These are phyloP conservation scores for Chaetomium olivaceum DNA, from an alignment of 2,329 filamentous ascomycete genomes.

Conservation along the genomic window DNA sequence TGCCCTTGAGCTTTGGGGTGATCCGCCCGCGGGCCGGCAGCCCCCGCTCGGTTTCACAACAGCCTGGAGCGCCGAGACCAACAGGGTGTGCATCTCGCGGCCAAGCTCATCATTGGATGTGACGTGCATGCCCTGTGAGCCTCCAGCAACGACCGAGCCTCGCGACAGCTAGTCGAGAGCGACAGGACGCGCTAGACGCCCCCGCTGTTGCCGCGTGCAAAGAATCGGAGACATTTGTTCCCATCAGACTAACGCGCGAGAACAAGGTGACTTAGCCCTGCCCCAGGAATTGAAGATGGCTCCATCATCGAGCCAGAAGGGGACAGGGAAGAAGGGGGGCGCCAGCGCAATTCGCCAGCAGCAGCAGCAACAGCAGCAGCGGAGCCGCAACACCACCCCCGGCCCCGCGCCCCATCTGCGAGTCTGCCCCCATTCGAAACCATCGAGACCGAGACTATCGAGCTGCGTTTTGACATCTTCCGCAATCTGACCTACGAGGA, in stretches of 20 bases:
- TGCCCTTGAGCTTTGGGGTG: background rate
- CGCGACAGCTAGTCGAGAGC: conserved; percentile 8
- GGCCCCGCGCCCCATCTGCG: conserved; percentile 53
- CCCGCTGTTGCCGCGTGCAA: background rate
- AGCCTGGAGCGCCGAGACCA: conserved; percentile 16
- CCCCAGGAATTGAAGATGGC: conserved; percentile 49
- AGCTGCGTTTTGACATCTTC: conserved; percentile 60
- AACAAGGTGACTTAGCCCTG: conserved; percentile 7
- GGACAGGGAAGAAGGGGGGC: conserved; percentile 65
- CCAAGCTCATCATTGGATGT: conserved; percentile 26
- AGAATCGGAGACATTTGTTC: background rate
- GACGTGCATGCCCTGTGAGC: conserved; percentile 27
- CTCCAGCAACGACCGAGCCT: conserved; percentile 24
- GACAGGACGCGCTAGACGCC: conserved; percentile 20
- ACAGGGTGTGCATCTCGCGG: conserved; percentile 20
- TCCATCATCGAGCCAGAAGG: conserved; percentile 59
- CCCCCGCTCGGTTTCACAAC: background rate
- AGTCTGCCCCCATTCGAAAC: conserved; percentile 56
- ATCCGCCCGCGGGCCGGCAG: background rate
- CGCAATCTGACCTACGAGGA: conserved; percentile 67
- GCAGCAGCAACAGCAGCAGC: conserved; percentile 61
- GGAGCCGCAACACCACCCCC: conserved; percentile 78
- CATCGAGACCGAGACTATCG: conserved; percentile 65
- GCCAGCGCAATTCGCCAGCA: conserved; percentile 62
- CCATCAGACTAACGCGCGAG: conserved; percentile 3